Conservation (phyloP, 306 rosid species). For the Quercus glauca region DNA sequence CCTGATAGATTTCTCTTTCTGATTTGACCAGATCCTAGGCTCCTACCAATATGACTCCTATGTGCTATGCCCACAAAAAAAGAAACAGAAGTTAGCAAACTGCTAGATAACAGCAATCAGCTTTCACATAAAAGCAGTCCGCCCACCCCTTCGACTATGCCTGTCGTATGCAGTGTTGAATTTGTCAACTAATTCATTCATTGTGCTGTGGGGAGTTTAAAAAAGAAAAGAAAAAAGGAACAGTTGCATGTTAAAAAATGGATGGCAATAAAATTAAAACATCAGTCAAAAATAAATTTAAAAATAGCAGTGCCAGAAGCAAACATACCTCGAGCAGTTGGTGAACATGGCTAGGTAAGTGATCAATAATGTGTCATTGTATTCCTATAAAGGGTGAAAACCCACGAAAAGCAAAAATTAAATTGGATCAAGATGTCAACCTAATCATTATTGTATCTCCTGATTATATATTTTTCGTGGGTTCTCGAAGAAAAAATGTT, state of each 20-base stretch:
- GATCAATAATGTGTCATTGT: constrained; percentile 83
- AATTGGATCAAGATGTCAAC: background rate
- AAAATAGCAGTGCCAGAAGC: constrained; percentile 5
- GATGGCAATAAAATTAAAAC: background rate
- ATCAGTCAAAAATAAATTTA: background rate
- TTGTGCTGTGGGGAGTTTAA: constrained; percentile 18
- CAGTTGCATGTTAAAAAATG: background rate
- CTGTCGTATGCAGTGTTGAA: constrained; percentile 89
- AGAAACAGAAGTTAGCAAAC: constrained; percentile 4
- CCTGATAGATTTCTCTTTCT: background rate
- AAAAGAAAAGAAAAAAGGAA: background rate
- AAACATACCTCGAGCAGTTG: constrained; percentile 88
- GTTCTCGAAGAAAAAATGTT: background rate
- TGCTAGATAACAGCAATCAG: background rate
- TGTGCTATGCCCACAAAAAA: background rate
- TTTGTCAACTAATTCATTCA: constrained; percentile 76
- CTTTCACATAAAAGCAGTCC: constrained; percentile 77
- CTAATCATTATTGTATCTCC: background rate
- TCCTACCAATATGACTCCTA: background rate
- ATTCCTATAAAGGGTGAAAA: constrained; percentile 54
- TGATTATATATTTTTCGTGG: background rate
- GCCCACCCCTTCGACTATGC: constrained; percentile 90
- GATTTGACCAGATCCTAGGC: background rate
- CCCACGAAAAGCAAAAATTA: constrained; percentile 5
- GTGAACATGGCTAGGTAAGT: constrained; percentile 92